phyloP scores from a whole-genome alignment of 768 basidiomycete species.

The Suillus variegatus region DNA sequence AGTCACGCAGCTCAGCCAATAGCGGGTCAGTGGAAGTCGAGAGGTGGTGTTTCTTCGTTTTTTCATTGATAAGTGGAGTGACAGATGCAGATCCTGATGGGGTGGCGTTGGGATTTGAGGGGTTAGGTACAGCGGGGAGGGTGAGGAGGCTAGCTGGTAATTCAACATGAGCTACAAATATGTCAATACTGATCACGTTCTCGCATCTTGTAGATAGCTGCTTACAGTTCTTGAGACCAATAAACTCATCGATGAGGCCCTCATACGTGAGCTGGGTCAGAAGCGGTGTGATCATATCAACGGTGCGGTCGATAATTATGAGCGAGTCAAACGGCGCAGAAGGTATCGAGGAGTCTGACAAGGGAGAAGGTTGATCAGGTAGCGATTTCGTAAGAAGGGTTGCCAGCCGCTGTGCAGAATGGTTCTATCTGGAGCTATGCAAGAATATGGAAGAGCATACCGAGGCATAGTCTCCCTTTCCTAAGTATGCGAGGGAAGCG shows the following conservation, averaged over 20 bases:
- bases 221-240: slow-evolving; percentile 89
- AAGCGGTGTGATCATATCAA: slow-evolving; percentile 94
- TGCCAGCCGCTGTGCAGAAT: slow-evolving; percentile 64
- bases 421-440: slow-evolving; percentile 8
- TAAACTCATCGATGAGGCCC: slow-evolving; percentile 90
- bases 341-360: slow-evolving; percentile 43
- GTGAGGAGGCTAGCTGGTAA: slow-evolving; percentile 71
- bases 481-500: slow-evolving; percentile 87
- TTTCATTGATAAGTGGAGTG: slow-evolving; percentile 65
- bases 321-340: slow-evolving; percentile 79
- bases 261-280: slow-evolving; percentile 97
- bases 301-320: slow-evolving; percentile 85
- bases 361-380: slow-evolving; percentile 40
- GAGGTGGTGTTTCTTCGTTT: slow-evolving; percentile 88
- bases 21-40: slow-evolving; percentile 78
- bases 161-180: slow-evolving; percentile 67
- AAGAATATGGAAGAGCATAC: slow-evolving; percentile 39
- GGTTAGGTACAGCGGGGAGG: slow-evolving; percentile 50
- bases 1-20: slow-evolving; percentile 80
- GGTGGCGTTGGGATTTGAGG: slow-evolving; percentile 41
- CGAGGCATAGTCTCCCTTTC: slow-evolving; percentile 88
- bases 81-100: slow-evolving; percentile 43
- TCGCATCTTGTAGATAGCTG: slow-evolving; percentile 12
- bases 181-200: not conserved
- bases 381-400: slow-evolving; percentile 66